phyloP scores from a whole-genome alignment of 2,329 filamentous ascomycete genomes.

The Epichloe festucae region DNA sequence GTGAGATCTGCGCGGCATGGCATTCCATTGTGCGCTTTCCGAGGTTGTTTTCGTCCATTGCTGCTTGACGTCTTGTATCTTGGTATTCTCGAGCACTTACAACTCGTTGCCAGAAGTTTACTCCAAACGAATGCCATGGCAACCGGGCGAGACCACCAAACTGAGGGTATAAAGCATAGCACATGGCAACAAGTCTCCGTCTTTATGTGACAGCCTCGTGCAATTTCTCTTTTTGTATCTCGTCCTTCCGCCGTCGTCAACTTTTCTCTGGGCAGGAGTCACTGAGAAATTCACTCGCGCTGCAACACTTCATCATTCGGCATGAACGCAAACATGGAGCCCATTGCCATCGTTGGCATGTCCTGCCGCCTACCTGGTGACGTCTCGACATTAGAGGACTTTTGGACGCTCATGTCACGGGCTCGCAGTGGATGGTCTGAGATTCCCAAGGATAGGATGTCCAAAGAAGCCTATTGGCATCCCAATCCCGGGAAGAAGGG shows the following conservation, averaged over 20 bases:
- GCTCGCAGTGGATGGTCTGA: slow-evolving; percentile 27
- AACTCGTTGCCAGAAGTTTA: not conserved
- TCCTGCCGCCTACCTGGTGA: slow-evolving; percentile 32
- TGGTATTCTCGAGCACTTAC: not conserved
- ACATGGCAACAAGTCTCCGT: not conserved
- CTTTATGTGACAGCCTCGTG: too few relatives aligned
- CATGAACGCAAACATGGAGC: slow-evolving; percentile 8
- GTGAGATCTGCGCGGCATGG: not conserved
- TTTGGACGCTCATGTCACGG: slow-evolving; percentile 31
- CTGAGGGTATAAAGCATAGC: not conserved
- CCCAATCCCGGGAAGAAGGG: slow-evolving; percentile 30
- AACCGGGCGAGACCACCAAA: not conserved
- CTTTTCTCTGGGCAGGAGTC: not conserved
- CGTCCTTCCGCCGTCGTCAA: not conserved
- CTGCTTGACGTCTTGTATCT: not conserved
- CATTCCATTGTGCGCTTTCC: not conserved
- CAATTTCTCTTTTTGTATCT: not conserved
- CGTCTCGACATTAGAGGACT: slow-evolving; percentile 27
- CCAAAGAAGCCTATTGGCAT: slow-evolving; percentile 27
- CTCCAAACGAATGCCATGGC: not conserved
- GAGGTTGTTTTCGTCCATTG: not conserved
- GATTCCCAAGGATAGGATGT: slow-evolving; percentile 34
- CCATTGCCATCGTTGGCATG: slow-evolving; percentile 35
- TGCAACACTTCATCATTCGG: slow-evolving; percentile 1
- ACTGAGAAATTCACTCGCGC: not conserved